Conservation (phyloP, 129 eudicot species). For the Sambucus nigra region DNA sequence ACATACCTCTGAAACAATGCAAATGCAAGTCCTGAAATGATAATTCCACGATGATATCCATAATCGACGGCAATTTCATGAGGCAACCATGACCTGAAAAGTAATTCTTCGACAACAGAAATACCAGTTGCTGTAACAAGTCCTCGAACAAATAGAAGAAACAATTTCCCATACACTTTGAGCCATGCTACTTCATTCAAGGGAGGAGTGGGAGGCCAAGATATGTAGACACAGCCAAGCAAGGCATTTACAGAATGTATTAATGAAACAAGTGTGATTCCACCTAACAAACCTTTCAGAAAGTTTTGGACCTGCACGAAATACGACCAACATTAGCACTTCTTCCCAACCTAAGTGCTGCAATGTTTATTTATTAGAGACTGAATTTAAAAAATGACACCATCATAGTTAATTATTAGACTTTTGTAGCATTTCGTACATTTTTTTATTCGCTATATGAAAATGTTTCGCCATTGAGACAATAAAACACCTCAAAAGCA, state of each 20-base stretch:
- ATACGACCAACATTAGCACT: conserved; percentile 15
- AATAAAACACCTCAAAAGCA: not conserved
- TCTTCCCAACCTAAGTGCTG: conserved; percentile 3
- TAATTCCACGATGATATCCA: conserved; percentile 61
- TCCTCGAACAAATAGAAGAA: conserved; percentile 41
- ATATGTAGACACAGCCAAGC: conserved; percentile 47
- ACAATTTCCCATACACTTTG: conserved; percentile 34
- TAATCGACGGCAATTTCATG: conserved; percentile 72
- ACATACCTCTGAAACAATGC: conserved; percentile 61
- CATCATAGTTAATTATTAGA: no score
- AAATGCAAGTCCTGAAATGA: conserved; percentile 70
- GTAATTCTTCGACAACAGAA: conserved; percentile 66
- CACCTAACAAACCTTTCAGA: conserved; percentile 58
- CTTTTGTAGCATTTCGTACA: no score
- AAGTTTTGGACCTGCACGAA: conserved; percentile 45
- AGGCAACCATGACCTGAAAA: conserved; percentile 84
- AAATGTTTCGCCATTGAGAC: not conserved
- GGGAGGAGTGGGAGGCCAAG: conserved; percentile 47
- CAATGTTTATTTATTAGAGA: not conserved
- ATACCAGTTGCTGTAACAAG: conserved; percentile 48
- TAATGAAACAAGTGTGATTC: conserved; percentile 43
- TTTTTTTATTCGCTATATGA: no score
- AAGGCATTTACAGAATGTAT: conserved; percentile 44
- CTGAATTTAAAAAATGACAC: not conserved
- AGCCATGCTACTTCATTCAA: conserved; percentile 26